Base-by-base conservation (phyloP, 2,329 filamentous ascomycete species). In the Sporothrix luriei region DNA sequence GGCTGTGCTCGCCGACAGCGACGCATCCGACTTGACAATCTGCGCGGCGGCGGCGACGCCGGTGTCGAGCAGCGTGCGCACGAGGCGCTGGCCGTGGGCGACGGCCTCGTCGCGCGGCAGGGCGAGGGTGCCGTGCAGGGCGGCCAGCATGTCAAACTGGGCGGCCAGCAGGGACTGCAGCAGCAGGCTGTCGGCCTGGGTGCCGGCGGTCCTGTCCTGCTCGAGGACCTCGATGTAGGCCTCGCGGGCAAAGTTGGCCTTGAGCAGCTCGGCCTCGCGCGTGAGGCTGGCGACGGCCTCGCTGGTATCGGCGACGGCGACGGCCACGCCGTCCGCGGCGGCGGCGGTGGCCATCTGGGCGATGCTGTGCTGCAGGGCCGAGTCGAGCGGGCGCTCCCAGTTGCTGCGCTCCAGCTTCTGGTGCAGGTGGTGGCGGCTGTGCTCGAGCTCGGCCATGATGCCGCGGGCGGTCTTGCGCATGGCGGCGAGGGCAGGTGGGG, bases 401-500 rank as follows among this genome's bases (percentile, higher is more conserved):
- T 90, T 91, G 61, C 85, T 88, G 78, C 90, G 93, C 59, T 91
- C 86, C 66, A 98, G 79, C 75, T 89, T 90, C 76, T 97, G 92
- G 76, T 97, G 93, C 73, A 94, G 91, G 78, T 97, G 94, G 73
- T 97, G 92, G 72, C 94, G 85, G 79, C 93, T 97, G 74, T 90
- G 88, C 78, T 98, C 94, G 59, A 99, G 82, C 79, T 99, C 96
- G 7, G 92, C 84, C 38, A 97, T 84, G 54, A 98, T 94, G 0
- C 94, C 95, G 69, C 92, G 88, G 0, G 94, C 94, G 0, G 92
- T 94, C 79, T 94, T 96, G 69, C 93, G 89, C 82, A 98, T 91
- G 0, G 91, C 86, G 2, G 84, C 79, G 57, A 97, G 81, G 73
- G 88, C 91, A 43, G 85, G 80, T 0, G 93, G 88, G 85, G 90